These are phyloP conservation scores for Nothophaeocryptopus gaeumannii DNA, from an alignment of 2,329 filamentous ascomycete species.

Conservation along the genomic window DNA sequence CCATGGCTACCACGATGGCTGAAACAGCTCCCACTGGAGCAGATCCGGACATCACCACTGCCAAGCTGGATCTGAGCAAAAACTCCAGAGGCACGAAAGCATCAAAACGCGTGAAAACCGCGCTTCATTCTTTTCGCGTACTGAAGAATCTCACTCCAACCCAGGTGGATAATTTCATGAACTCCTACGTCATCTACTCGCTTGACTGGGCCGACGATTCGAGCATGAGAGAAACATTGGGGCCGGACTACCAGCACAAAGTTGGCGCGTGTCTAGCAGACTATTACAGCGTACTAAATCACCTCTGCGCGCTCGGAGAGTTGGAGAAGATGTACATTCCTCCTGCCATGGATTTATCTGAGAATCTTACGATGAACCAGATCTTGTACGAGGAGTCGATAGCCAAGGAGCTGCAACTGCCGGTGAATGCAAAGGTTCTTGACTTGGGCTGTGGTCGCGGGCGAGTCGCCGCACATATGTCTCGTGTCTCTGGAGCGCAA, in stretches of 20 bases:
- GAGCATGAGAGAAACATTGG: slow-evolving; percentile 28
- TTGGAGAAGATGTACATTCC: slow-evolving; percentile 34
- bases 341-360: slow-evolving; percentile 25
- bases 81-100: slow-evolving; percentile 15
- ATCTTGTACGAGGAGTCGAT: slow-evolving; percentile 30
- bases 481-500: slow-evolving; percentile 24
- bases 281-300: slow-evolving; percentile 33
- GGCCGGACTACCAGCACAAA: slow-evolving; percentile 27
- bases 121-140: slow-evolving; percentile 27
- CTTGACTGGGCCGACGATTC: slow-evolving; percentile 32
- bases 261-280: slow-evolving; percentile 29
- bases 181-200: slow-evolving; percentile 32
- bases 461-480: slow-evolving; percentile 31
- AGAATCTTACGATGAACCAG: slow-evolving; percentile 26
- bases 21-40: too few relatives aligned
- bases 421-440: slow-evolving; percentile 26
- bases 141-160: slow-evolving; percentile 26
- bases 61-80: slow-evolving; percentile 14
- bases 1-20: slow-evolving; percentile 7
- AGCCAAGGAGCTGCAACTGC: slow-evolving; percentile 27
- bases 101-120: slow-evolving; percentile 25
- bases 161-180: slow-evolving; percentile 31
- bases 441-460: slow-evolving; percentile 33
- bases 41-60: neutral
- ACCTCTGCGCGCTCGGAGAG: slow-evolving; percentile 31